Base-by-base conservation (phyloP, 208 protist species). In the Trypanosomatidae sp. region DNA sequence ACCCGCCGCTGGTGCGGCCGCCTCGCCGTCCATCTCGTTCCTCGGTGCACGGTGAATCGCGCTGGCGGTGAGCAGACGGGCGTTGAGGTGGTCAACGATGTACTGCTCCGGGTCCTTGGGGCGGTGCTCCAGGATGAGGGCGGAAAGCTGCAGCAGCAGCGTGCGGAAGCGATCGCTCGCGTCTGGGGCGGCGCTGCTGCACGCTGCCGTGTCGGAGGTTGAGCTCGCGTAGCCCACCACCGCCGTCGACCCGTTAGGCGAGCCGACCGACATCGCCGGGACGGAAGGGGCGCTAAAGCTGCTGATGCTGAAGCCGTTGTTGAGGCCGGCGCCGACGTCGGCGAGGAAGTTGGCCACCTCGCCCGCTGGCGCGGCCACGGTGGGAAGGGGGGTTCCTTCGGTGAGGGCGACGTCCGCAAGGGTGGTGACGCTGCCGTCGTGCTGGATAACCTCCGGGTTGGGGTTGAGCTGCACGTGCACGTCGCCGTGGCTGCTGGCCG, bases 51-150 rank as follows among this genome's bases (percentile, higher is more conserved):
- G 66, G 30, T 66, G 30, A 33, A 49, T 66, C 30, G 67, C 50
- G 62, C 64, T 73, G 64, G 71, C 73, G 47, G 71, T 73, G 44
- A 89, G 76, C 59, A 82, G 60, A 6, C 75, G 71, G 4, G 77
- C 79, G 36, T 75, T 59, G 28, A 91, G 74, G 75, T 84, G 60
- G 67, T 91, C 87, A 15, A 91, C 70, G 7, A 91, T 74, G 60
- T 69, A 85, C 79, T 86, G 80, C 58, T 89, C 84, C 36, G 85
- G 81, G 69, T 91, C 87, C 50, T 84, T 83, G 22, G 84, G 79
- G 12, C 74, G 72, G 58, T 72, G 76, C 28, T 68, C 69, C 28
- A 91, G 79, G 15, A 87, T 44, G 28, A 79, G 73, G 17, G 49
- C 47, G 28, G 87, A 81, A 0, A 91, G 74, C 58, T 86, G 64